Percentiles rank a stretch among this genome's conserved stretches.
Conservation (phyloP, 164 flowering plant genomes). For the Aristolochia contorta region DNA sequence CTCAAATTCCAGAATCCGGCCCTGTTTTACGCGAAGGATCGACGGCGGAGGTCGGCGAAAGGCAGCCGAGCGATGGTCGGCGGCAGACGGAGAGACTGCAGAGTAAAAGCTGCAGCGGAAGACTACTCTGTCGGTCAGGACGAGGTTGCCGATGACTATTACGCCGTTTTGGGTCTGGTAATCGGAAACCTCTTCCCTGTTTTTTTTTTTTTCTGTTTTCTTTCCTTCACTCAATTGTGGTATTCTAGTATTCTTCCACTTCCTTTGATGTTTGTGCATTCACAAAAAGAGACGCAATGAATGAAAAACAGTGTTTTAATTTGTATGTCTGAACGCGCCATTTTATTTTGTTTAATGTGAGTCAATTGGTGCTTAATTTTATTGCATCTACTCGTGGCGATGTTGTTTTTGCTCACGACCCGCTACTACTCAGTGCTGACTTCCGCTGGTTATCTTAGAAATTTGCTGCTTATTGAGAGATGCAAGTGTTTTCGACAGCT, state of each 20-base stretch:
- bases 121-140: conserved; percentile 21
- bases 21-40: conserved; percentile 12
- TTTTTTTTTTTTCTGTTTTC: neutral
- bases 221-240: too few species aligned
- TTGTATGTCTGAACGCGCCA: neutral
- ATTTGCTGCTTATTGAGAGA: neutral
- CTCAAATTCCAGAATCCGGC: conserved; percentile 40
- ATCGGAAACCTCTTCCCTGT: neutral
- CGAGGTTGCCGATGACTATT: conserved; percentile 61
- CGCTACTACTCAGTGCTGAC: neutral
- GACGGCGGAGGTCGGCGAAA: conserved; percentile 20
- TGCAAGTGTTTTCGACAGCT: conserved; percentile 33
- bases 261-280: neutral
- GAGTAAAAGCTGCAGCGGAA: conserved; percentile 36
- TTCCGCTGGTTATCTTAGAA: neutral
- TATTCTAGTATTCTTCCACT: neutral
- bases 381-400: too few species aligned
- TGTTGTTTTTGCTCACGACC: too few species aligned
- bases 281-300: neutral
- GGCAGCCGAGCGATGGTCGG: conserved; percentile 13
- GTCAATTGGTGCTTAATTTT: neutral
- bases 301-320: neutral
- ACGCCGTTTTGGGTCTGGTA: conserved; percentile 80
- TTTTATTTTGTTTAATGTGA: neutral
- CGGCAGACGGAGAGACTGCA: conserved; percentile 22